A percentile compares a stretch with the other conserved stretches of the same genome.
phyloP scores from a whole-genome alignment of 164 flowering plant species.

The Dillenia turbinata region DNA sequence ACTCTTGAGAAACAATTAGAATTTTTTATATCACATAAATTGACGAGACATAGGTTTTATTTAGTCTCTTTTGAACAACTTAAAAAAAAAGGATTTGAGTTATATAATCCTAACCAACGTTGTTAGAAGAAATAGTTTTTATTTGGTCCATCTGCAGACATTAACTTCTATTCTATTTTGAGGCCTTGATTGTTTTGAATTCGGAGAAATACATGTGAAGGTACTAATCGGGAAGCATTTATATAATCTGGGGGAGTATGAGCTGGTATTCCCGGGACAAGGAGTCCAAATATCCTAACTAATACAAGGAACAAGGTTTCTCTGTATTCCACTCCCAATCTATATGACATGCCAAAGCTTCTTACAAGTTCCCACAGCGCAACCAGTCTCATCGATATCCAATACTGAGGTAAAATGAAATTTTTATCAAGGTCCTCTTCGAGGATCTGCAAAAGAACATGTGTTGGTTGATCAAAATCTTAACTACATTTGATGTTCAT shows the following conservation, averaged over 20 bases:
- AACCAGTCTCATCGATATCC: constrained; percentile 20
- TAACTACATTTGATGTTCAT: no score
- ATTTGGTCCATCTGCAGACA: no score
- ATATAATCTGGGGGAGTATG: constrained; percentile 25
- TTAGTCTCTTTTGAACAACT: no score
- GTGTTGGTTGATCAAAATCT: no score
- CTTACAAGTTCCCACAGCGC: constrained; percentile 25
- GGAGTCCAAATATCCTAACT: constrained; percentile 11
- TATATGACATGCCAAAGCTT: constrained; percentile 6
- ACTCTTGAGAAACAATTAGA: no score
- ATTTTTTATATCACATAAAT: no score
- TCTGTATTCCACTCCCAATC: constrained; percentile 11
- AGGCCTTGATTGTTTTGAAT: no score
- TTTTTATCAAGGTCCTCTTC: constrained; percentile 55
- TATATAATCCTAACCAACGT: no score
- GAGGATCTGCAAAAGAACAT: constrained; percentile 20
- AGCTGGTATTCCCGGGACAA: constrained; percentile 15
- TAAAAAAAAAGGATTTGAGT: no score
- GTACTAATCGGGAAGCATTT: constrained; percentile 15
- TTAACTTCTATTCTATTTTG: no score
- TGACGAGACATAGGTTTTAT: no score
- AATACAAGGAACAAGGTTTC: constrained; percentile 10
- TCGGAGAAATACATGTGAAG: not conserved
- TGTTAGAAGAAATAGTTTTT: no score
- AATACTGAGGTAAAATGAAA: constrained; percentile 25